Evolutionary conservation across 148 eudicot genomes (phyloP).

Genomic region (Diospyros lotus): DNA sequence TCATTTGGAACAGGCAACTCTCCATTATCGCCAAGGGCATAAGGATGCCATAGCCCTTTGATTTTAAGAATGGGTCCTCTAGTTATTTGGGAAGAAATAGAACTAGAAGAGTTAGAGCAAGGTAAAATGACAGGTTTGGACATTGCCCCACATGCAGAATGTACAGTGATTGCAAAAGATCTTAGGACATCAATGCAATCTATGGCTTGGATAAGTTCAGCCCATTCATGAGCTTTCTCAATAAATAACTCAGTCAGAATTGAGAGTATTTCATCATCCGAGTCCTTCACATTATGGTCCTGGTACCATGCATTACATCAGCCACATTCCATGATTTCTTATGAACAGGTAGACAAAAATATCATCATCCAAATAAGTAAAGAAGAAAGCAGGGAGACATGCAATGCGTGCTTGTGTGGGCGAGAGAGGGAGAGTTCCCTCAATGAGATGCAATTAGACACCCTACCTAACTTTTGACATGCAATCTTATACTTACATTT

Average conservation of each 20-base stretch:
- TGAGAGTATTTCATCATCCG: conserved; percentile 75
- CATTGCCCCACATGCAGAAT: conserved; percentile 62
- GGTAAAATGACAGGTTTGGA: conserved; percentile 70
- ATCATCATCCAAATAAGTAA: background rate
- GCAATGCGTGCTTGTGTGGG: background rate
- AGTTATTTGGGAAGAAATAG: conserved; percentile 22
- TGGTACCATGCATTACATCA: conserved; percentile 28
- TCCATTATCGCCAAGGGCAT: conserved; percentile 74
- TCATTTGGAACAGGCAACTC: conserved; percentile 85
- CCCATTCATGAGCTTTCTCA: conserved; percentile 78
- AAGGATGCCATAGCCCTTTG: conserved; percentile 94
- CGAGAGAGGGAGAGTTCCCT: background rate
- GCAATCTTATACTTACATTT: background rate
- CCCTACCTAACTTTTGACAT: background rate
- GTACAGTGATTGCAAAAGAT: conserved; percentile 75
- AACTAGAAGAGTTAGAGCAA: conserved; percentile 27
- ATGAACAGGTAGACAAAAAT: background rate
- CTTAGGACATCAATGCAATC: conserved; percentile 74
- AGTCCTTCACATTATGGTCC: conserved; percentile 66
- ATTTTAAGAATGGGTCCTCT: conserved; percentile 61
- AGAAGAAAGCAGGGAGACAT: background rate
- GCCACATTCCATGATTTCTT: background rate
- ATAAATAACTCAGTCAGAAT: conserved; percentile 74
- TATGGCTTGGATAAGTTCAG: conserved; percentile 61
- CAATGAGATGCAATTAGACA: background rate